phyloP scores from a whole-genome alignment of 345 rosid species.

The Chamaenerion angustifolium region DNA sequence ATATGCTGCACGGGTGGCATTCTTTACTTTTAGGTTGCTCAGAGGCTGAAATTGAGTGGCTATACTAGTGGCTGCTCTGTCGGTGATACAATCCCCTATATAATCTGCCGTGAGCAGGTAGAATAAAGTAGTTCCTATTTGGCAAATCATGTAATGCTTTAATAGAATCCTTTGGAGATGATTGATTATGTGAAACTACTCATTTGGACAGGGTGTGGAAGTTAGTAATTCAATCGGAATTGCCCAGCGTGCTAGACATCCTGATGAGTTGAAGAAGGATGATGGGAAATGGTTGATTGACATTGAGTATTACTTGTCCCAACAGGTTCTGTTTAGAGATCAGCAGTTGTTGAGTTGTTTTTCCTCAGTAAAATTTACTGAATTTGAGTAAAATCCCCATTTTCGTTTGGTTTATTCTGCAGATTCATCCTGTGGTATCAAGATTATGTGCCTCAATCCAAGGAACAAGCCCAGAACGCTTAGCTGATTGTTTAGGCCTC shows the following conservation, averaged over 20 bases:
- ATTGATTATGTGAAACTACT: not conserved
- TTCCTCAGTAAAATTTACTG: not conserved
- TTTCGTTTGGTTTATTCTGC: conserved; percentile 1
- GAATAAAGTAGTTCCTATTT: conserved; percentile 1
- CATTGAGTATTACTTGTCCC: conserved; percentile 87
- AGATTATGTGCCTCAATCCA: conserved; percentile 90
- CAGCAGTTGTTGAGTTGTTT: not conserved
- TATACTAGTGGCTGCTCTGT: conserved; percentile 63
- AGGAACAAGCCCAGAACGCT: conserved; percentile 86
- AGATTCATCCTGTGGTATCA: conserved; percentile 97
- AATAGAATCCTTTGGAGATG: not conserved
- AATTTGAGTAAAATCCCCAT: not conserved
- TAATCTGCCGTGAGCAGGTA: conserved; percentile 95
- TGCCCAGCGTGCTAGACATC: conserved; percentile 94
- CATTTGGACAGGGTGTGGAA: conserved; percentile 42
- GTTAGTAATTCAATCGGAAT: conserved; percentile 55
- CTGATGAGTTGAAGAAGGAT: conserved; percentile 73
- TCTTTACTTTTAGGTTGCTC: conserved; percentile 57
- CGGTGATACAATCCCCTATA: conserved; percentile 82
- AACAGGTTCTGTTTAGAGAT: conserved; percentile 20
- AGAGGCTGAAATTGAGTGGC: conserved; percentile 80
- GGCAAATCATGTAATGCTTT: not conserved
- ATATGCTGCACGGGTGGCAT: conserved; percentile 8
- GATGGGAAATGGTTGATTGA: conserved; percentile 88
- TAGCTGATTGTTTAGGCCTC: conserved; percentile 95